Evolutionary conservation across 2,329 filamentous ascomycete genomes (phyloP).

Genomic region (Leptographium galeiforme): DNA sequence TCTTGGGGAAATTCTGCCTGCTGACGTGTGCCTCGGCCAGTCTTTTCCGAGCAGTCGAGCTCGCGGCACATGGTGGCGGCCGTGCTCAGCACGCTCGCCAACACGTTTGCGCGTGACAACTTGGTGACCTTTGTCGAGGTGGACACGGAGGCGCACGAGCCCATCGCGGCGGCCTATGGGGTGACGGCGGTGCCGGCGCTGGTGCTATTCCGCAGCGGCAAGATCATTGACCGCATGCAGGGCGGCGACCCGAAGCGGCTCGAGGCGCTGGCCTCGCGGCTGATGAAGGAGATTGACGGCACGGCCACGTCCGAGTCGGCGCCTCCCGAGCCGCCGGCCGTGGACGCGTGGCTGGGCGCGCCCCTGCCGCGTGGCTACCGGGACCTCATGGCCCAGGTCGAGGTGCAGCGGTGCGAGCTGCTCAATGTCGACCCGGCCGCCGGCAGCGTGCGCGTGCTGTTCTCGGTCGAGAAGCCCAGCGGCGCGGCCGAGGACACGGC

Average conservation of each 20-base stretch:
- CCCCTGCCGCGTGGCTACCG: conserved; percentile 65
- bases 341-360: conserved; percentile 55
- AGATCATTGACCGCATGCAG: conserved; percentile 52
- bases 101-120: conserved; percentile 55
- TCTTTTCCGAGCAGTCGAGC: conserved; percentile 78
- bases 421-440: conserved; percentile 73
- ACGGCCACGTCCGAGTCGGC: conserved; percentile 23
- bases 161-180: conserved; percentile 59
- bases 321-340: conserved; percentile 20
- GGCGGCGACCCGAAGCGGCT: conserved; percentile 64
- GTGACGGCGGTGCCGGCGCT: conserved; percentile 82
- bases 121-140: conserved; percentile 70
- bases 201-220: conserved; percentile 66
- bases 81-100: conserved; percentile 64
- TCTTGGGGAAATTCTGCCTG: neutral
- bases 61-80: conserved; percentile 78
- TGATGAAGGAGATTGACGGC: conserved; percentile 45
- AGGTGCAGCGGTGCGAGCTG: conserved; percentile 68
- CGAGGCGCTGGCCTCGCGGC: conserved; percentile 54
- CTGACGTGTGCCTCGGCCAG: conserved; percentile 28
- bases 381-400: conserved; percentile 73
- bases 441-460: conserved; percentile 59
- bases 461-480: conserved; percentile 55
- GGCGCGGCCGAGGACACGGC: conserved; percentile 27
- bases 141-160: conserved; percentile 45